Evolutionary conservation across 805 yeast genomes (phyloP).

Genomic region (Sugiyamaella lignohabitans): DNA sequence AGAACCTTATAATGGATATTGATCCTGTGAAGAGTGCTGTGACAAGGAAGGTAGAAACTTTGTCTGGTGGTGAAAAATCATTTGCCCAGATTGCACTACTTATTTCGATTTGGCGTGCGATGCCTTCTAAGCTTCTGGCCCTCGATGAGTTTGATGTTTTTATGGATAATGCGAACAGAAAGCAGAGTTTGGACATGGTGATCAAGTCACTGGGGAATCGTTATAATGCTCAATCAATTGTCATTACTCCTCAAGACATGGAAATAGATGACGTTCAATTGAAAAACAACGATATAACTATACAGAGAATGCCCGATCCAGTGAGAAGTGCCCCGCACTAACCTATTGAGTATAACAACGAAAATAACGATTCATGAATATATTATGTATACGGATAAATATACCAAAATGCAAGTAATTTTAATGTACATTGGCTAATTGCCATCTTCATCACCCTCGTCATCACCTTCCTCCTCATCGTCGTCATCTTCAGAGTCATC

Average conservation of each 20-base stretch:
- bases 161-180: constrained; percentile 90
- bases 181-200: constrained; percentile 68
- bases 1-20: constrained; percentile 25
- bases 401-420: too few relatives aligned
- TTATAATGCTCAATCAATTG: constrained; percentile 74
- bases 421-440: too few relatives aligned
- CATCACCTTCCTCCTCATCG: constrained; percentile 40
- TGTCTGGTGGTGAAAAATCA: constrained; percentile 96
- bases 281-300: constrained; percentile 41
- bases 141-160: constrained; percentile 94
- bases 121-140: constrained; percentile 83
- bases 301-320: constrained; percentile 32
- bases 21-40: constrained; percentile 31
- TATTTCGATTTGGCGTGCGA: constrained; percentile 86
- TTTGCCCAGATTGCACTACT: constrained; percentile 85
- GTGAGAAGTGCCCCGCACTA: constrained; percentile 15
- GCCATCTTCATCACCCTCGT: constrained; percentile 30
- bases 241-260: constrained; percentile 91
- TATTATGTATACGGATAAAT: background rate
- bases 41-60: constrained; percentile 66
- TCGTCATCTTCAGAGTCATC: constrained; percentile 60
- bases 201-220: constrained; percentile 54
- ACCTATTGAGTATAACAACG: too few relatives aligned
- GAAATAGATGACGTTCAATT: constrained; percentile 54
- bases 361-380: background rate